A percentile compares a stretch with the other conserved stretches of the same genome.
Evolutionary conservation across 345 rosid species (phyloP).

Genomic region (Mallotus nudiflorus): DNA sequence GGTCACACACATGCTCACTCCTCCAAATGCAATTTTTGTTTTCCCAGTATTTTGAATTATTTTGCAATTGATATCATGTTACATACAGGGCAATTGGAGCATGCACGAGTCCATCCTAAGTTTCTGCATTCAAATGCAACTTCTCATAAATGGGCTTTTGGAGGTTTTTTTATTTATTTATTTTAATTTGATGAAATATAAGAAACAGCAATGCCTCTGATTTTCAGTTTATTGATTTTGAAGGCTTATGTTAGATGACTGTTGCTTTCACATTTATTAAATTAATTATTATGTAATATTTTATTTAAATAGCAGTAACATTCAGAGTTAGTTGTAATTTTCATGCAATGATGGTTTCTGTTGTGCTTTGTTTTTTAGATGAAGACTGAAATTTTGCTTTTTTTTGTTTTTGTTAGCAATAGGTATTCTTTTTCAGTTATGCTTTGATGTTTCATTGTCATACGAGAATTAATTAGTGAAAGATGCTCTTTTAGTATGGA

Average conservation of each 20-base stretch:
- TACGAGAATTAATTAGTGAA: too few species aligned
- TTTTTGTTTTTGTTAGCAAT: too few species aligned
- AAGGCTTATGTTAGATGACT: background rate
- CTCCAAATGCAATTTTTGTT: background rate
- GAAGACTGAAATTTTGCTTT: too few species aligned
- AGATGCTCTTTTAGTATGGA: too few species aligned
- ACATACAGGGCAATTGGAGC: slow-evolving; percentile 61
- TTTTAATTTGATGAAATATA: background rate
- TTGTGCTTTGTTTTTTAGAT: too few species aligned
- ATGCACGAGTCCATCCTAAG: slow-evolving; percentile 93
- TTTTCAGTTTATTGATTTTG: too few species aligned
- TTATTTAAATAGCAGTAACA: too few species aligned
- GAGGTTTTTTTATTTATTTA: slow-evolving; percentile 48
- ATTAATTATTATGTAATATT: too few species aligned
- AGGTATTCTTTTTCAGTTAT: too few species aligned
- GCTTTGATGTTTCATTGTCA: too few species aligned
- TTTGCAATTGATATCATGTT: background rate
- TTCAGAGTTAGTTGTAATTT: background rate
- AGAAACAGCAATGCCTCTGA: too few species aligned
- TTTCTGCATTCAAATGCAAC: slow-evolving; percentile 98
- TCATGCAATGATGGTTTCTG: too few species aligned
- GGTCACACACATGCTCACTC: slow-evolving; percentile 24
- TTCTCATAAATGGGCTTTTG: slow-evolving; percentile 99
- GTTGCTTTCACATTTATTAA: background rate
- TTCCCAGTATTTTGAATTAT: background rate